Evolutionary conservation across 2,329 filamentous ascomycete species (phyloP), one percentile per base, ranked within the genome.

Genomic region (Cladobotryum protrusum): DNA sequence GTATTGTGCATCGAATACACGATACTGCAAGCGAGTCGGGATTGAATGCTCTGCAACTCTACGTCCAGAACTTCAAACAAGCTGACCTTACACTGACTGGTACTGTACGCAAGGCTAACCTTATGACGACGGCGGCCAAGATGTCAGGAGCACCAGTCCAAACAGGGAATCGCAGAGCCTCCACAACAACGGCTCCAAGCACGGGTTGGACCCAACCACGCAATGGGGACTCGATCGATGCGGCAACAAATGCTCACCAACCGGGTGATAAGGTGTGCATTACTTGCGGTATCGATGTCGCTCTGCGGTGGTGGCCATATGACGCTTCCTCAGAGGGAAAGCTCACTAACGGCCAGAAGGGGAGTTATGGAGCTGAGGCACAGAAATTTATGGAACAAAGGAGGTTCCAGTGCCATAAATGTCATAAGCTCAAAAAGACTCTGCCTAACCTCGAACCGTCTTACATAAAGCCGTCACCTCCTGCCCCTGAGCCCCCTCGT

Each of bases 21-120:
- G 90, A 96, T 57, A 65, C 80, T 18, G 83, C 86, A 11, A 82
- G 85, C 49, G 82, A 86, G 17, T 75, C 75, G n/a, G 83, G 83
- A n/a, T 69, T 83, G 47, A 95, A 85, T 59, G 89, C 88, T 9
- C 72, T 99, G 45, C 90, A 96, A 65, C 76, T 95, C 20, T 99
- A 87, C 64, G 88, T 86, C 41, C 85, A 86, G 57, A 90, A 85
- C 51, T 96, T 89, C 74, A 99, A 99, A 68, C 92, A 97, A 69
- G 92, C 93, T 8, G 93, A 99, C 64, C 78, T 92, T 37, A 82
- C 87, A 3, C 72, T 96, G 59, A 96, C 91, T 2, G 93, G 93
- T 24, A 96, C 92, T 15, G 89, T 93, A 18, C 86, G 93, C 48
- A 96, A 96, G 68, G 92, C 93, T 18, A 93, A 89, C 52, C 78